phyloP scores from a whole-genome alignment of 345 rosid genomes.

The Pelargonium nanum region DNA sequence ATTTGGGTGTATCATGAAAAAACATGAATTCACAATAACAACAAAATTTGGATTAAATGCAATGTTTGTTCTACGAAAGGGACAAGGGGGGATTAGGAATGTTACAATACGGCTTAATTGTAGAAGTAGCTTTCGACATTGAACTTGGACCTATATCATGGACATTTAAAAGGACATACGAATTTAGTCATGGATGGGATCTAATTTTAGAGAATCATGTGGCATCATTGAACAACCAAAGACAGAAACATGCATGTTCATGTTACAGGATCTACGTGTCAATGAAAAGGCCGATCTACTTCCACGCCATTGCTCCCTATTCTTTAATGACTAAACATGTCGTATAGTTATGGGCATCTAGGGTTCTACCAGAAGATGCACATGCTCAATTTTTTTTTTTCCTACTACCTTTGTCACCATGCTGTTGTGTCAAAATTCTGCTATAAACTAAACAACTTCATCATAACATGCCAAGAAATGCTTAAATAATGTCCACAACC shows the following conservation, averaged over 20 bases:
- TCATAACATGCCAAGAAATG: neutral
- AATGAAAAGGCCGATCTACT: slow-evolving; percentile 6
- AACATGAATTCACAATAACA: too few species aligned
- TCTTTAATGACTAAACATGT: slow-evolving; percentile 7
- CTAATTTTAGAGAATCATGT: neutral
- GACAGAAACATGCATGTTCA: neutral
- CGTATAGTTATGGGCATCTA: slow-evolving; percentile 11
- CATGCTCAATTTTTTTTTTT: slow-evolving; percentile 7
- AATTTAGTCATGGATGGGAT: neutral
- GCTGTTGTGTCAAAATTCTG: neutral
- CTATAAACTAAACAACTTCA: neutral
- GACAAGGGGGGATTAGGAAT: neutral
- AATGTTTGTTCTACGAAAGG: neutral
- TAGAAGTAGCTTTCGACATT: too few species aligned
- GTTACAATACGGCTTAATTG: neutral
- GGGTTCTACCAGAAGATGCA: slow-evolving; percentile 8
- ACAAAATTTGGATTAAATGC: neutral
- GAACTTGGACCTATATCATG: slow-evolving; percentile 14
- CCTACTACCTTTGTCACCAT: neutral
- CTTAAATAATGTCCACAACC: neutral
- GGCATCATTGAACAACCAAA: slow-evolving; percentile 1
- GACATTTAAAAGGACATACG: neutral
- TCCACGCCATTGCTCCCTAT: slow-evolving; percentile 8
- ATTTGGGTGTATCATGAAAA: too few species aligned
- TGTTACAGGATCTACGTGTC: slow-evolving; percentile 3